A percentile compares a stretch with the other conserved stretches of the same genome.
Conservation (phyloP, 768 basidiomycete genomes). For the Kwoniella dendrophila region DNA sequence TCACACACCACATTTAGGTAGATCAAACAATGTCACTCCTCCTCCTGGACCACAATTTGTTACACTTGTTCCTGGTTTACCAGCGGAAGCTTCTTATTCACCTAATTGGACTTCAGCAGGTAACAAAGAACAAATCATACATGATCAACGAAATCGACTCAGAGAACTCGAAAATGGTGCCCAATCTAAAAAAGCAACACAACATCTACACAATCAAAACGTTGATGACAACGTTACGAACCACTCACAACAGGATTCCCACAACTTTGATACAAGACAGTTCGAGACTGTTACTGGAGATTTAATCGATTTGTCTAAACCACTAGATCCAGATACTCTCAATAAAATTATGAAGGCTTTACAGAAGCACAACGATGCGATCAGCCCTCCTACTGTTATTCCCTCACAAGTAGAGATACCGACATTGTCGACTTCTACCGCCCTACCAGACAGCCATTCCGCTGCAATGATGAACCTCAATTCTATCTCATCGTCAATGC, state of each 20-base stretch:
- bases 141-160: background rate
- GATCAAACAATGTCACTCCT: background rate
- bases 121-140: background rate
- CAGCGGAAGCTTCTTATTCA: background rate
- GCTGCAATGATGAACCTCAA: too few relatives aligned
- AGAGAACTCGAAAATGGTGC: background rate
- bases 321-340: conserved; percentile 39
- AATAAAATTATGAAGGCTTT: conserved; percentile 42
- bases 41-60: background rate
- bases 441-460: too few relatives aligned
- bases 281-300: conserved; percentile 13
- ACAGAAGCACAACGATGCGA: conserved; percentile 18
- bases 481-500: too few relatives aligned
- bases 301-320: conserved; percentile 47
- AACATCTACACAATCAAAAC: conserved; percentile 1
- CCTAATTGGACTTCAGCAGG: conserved; percentile 5
- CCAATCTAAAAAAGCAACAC: background rate
- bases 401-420: too few relatives aligned
- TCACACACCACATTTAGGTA: background rate
- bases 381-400: background rate
- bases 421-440: too few relatives aligned
- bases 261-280: background rate
- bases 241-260: background rate
- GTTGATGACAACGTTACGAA: background rate
- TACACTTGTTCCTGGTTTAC: conserved; percentile 4